Conservation (phyloP, 192 early-diverging fungal species). For the Entomortierella parvispora region DNA sequence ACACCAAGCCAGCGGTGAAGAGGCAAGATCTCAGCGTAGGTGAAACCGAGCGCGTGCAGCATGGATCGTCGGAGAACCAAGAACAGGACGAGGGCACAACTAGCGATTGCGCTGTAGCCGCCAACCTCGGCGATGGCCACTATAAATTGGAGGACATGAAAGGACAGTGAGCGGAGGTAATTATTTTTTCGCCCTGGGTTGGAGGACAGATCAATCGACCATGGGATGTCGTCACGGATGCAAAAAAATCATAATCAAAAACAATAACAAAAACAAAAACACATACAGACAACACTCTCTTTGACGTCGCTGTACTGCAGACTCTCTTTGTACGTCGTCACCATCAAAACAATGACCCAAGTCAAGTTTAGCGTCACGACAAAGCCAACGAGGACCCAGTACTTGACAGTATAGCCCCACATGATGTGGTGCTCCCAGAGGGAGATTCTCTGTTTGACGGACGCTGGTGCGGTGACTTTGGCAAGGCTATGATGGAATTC, state of each 20-base stretch:
- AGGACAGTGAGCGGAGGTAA: not conserved
- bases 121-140: conserved; percentile 24
- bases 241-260: too few relatives aligned
- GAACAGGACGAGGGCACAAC: conserved; percentile 31
- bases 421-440: conserved; percentile 46
- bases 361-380: conserved; percentile 13
- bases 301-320: not conserved
- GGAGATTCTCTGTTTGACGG: conserved; percentile 30
- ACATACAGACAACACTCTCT: conserved; percentile 24
- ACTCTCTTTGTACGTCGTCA: not conserved
- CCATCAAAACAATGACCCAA: conserved; percentile 4
- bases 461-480: conserved; percentile 28
- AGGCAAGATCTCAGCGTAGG: conserved; percentile 39
- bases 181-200: too few relatives aligned
- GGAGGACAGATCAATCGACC: too few relatives aligned
- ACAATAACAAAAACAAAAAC: too few relatives aligned
- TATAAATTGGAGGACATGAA: not conserved
- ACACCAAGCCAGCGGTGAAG: conserved; percentile 52
- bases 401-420: conserved; percentile 48
- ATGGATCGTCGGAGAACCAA: conserved; percentile 41
- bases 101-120: conserved; percentile 24
- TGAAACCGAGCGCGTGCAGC: conserved; percentile 47
- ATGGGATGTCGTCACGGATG: too few relatives aligned
- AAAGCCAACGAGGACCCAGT: conserved; percentile 31
- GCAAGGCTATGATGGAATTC: conserved; percentile 43